Conservation (phyloP, 2,329 filamentous ascomycete species). For the Furcasterigmium furcatum region DNA sequence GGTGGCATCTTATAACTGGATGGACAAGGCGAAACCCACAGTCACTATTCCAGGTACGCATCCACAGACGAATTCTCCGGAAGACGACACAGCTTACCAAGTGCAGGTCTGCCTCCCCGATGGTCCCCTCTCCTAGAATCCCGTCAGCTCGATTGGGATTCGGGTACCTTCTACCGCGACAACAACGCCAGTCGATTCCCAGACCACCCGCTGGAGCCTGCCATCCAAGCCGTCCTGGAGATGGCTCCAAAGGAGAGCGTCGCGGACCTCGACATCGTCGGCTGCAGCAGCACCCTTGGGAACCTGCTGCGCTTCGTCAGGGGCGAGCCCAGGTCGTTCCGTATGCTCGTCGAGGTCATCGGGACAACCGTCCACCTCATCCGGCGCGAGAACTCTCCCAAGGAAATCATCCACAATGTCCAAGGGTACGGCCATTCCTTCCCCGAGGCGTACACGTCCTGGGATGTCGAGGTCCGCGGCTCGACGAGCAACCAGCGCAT, state of each 20-base stretch:
- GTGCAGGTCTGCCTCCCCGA: no score
- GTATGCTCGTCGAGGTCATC: constrained; percentile 55
- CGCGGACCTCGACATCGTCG: constrained; percentile 60
- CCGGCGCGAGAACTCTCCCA: constrained; percentile 58
- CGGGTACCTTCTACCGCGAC: no score
- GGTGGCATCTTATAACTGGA: no score
- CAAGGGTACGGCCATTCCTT: constrained; percentile 64
- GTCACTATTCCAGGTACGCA: no score
- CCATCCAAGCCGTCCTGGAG: constrained; percentile 25
- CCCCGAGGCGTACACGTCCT: constrained; percentile 62
- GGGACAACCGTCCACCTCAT: constrained; percentile 59
- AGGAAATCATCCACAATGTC: constrained; percentile 51
- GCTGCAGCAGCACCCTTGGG: constrained; percentile 58
- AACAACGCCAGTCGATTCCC: no score
- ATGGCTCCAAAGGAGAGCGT: constrained; percentile 27
- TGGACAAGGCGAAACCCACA: no score
- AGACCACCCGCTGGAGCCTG: background rate
- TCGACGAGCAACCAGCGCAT: constrained; percentile 63
- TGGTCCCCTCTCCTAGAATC: no score
- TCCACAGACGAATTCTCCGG: no score
- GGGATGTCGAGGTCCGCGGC: constrained; percentile 48
- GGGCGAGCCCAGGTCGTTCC: constrained; percentile 43
- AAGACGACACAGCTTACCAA: no score
- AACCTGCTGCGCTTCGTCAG: constrained; percentile 57
- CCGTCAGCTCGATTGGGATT: no score